A percentile compares a stretch with the other conserved stretches of the same genome.
Conservation (phyloP, 106 monocot species). For the Acanthochlamys bracteata region DNA sequence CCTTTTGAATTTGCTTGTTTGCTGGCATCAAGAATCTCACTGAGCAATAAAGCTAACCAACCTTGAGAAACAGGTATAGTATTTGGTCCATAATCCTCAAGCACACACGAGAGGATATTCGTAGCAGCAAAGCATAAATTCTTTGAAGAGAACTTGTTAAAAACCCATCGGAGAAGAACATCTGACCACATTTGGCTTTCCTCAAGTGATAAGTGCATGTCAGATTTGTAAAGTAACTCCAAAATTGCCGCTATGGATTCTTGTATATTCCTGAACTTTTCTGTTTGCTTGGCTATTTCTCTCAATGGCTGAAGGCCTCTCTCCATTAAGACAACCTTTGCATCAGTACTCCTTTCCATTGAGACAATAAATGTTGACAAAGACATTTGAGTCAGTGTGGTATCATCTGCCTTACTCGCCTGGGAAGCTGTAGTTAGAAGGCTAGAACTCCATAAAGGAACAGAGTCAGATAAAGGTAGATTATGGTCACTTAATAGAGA, state of each 20-base stretch:
- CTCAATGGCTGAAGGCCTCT: constrained; percentile 74
- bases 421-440: constrained; percentile 75
- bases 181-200: constrained; percentile 83
- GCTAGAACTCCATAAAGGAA: constrained; percentile 80
- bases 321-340: constrained; percentile 49
- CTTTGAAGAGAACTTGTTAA: constrained; percentile 40
- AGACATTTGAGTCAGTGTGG: constrained; percentile 51
- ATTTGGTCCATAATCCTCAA: constrained; percentile 82
- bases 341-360: constrained; percentile 59
- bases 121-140: constrained; percentile 36
- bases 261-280: constrained; percentile 58
- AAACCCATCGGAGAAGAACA: constrained; percentile 83
- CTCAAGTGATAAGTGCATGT: constrained; percentile 67
- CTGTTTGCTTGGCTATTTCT: constrained; percentile 53
- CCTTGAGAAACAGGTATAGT: constrained; percentile 91
- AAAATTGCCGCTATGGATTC: constrained; percentile 59
- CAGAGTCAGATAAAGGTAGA: constrained; percentile 64
- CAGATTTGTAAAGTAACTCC: constrained; percentile 54
- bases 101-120: constrained; percentile 61
- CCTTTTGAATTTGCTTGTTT: constrained; percentile 37
- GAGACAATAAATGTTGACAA: constrained; percentile 82
- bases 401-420: constrained; percentile 66
- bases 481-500: constrained; percentile 75
- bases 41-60: constrained; percentile 74
- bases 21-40: constrained; percentile 51